Percentiles rank a stretch among this genome's conserved stretches.
phyloP scores from a whole-genome alignment of 169 alveolate species.

The Plasmodium malariae region DNA sequence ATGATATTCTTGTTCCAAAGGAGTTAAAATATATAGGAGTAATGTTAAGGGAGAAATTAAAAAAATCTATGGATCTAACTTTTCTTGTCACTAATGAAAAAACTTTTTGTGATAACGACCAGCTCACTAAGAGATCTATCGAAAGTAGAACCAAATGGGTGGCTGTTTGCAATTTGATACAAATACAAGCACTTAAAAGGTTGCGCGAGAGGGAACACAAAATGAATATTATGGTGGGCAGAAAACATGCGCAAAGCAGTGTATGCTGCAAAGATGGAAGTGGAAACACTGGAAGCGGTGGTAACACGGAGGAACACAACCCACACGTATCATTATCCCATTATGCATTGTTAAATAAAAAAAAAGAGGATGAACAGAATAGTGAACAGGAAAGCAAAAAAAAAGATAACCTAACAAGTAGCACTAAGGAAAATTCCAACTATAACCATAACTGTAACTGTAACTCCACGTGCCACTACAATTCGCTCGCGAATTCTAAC shows the following conservation, averaged over 20 bases:
- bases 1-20: slow-evolving; percentile 81
- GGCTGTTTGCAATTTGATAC: slow-evolving; percentile 78
- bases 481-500: neutral
- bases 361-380: neutral
- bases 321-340: neutral
- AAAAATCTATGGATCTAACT: slow-evolving; percentile 75
- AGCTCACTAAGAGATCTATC: slow-evolving; percentile 77
- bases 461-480: neutral
- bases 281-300: no score
- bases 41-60: slow-evolving; percentile 59
- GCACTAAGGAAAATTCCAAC: no score
- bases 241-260: no score
- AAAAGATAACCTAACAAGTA: no score
- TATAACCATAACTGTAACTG: neutral
- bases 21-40: slow-evolving; percentile 68
- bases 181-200: slow-evolving; percentile 79
- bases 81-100: slow-evolving; percentile 81
- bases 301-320: no score
- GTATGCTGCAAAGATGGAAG: no score
- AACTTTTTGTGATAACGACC: slow-evolving; percentile 81
- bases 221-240: neutral
- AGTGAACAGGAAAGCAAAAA: no score
- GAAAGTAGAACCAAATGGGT: slow-evolving; percentile 78
- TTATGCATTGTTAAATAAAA: neutral
- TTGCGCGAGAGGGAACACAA: slow-evolving; percentile 34